phyloP scores from a whole-genome alignment of 1,139 yeast species.

The Saccharomyces hybrid region DNA sequence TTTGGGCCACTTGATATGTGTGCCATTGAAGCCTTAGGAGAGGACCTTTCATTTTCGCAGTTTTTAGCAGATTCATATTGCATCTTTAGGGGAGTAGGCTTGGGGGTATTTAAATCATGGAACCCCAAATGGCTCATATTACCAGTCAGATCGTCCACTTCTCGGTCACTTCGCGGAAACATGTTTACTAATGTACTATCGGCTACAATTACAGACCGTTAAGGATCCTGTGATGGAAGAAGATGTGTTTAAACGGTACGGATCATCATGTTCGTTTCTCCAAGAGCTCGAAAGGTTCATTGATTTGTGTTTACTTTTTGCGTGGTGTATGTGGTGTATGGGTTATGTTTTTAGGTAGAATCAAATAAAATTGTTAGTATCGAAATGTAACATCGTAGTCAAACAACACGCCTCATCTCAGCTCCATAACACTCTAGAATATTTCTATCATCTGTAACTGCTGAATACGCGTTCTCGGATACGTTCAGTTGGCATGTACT shows the following conservation, averaged over 20 bases:
- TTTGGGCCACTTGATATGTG: neutral
- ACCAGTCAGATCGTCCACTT: slow-evolving; percentile 31
- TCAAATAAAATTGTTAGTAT: neutral
- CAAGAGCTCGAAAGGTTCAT: neutral
- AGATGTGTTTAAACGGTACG: neutral
- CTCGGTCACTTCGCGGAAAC: slow-evolving; percentile 25
- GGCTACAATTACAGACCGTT: neutral
- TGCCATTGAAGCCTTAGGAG: neutral
- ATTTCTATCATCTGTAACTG: too few species aligned
- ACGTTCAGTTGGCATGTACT: too few species aligned
- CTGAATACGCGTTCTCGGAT: too few species aligned
- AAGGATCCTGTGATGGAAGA: neutral
- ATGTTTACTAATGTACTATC: slow-evolving; percentile 6
- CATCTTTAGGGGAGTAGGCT: neutral
- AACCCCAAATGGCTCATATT: slow-evolving; percentile 31
- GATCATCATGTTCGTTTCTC: neutral
- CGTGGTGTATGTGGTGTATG: neutral
- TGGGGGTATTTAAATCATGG: slow-evolving; percentile 8
- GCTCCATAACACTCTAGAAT: too few species aligned
- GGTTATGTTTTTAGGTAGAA: neutral
- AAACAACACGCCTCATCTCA: too few species aligned
- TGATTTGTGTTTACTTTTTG: neutral
- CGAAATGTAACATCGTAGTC: neutral
- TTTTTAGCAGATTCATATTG: neutral
- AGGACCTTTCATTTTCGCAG: neutral